Evolutionary conservation across 371 early-diverging fungal species (phyloP), one percentile per base, ranked within the genome.

Genomic region (Chytridiales sp.): DNA sequence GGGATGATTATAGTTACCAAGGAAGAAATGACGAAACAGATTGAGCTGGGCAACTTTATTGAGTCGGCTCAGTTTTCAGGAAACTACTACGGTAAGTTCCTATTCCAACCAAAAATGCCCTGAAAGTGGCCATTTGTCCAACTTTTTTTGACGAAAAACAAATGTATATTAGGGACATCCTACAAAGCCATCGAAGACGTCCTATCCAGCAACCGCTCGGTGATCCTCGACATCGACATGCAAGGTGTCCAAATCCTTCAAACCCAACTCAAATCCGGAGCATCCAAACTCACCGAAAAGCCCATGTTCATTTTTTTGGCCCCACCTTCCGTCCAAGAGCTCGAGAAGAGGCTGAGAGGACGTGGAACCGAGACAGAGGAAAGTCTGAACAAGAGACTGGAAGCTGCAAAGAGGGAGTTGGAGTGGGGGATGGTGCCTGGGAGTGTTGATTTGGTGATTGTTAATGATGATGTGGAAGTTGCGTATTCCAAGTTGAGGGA

Each of bases 51-150:
- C 35, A 83, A 89, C 73, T 97, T 99, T 66, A 82, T 98, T 54
- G 99, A 99, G 74, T 83, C 92, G 64, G 94, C 97, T 34, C 87
- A 89, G 69, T 99, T 95, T 74, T 89, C 93, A 9, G 91, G 88
- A 34, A 98, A 99, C 79, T 81, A 88, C 69, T 99, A 99, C 73
- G 63, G 67, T 59, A 59, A 38, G 1, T 62, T 26, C 31, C 32
- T 13, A 15, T 8, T 50, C 11, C 11, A 15, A 11, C 38, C 9
- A 38, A 38, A 26, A 8, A 46, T 21, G 46, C 9, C 9, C 26
- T 9, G 11, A 46, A 21, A 46, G 9, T 26, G 9, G 21, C 21
- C 26, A 13, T 46, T 9, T 21, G 9, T 21, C 11, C 11, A 8
- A 9, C 46, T 46, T 46, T 21, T 26, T 50, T 27, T 47, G 13